Base-by-base conservation (phyloP, 2,329 filamentous ascomycete genomes). In the Furcasterigmium sp. region DNA sequence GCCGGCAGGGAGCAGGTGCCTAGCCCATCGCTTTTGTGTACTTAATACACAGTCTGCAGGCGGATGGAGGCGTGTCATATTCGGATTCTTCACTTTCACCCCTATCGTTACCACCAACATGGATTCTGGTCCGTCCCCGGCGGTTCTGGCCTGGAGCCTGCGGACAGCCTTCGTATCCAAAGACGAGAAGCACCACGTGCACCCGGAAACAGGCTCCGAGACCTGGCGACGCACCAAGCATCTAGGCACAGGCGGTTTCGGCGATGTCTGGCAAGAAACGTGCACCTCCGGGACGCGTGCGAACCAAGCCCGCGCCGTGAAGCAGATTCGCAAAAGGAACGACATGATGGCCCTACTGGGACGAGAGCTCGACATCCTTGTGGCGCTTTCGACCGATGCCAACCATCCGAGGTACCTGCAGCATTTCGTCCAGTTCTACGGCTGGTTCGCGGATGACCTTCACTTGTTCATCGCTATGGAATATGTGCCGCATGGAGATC, bases 391-490 rank as follows among this genome's bases (percentile, higher is more conserved):
- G 9, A 34, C 30, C 14, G 30, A 34, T 8, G 30, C n/a, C 14
- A 34, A 34, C 52, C 55, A 17, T 15, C 38, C n/a, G 17, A 11
- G 20, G 25, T 38, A 15, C 19, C 14, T 38, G 4, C 14, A 20
- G 14, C 1, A 28, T 5, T 58, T 58, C 25, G 53, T 57, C 13
- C 50, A 51, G 35, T 44, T 42, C n/a, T 37, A 49, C 9, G 55
- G 54, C 4, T 58, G 55, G 56, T 57, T 53, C 37, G 44, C 49
- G 11, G 30, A 18, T 4, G 18, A 37, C 3, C 34, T 45, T 2
- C 44, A 28, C 7, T 37, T 56, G 3, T 53, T 43, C 37, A 55
- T 58, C 28, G 48, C 52, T 9, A 57, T 56, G 56, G 53, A 57
- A 38, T 56, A 53, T 39, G 39, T 51, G 20, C 48, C 50, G 13